A percentile compares a stretch with the other conserved stretches of the same genome.
phyloP scores from a whole-genome alignment of 2,329 filamentous ascomycete genomes.

The Mycogone perniciosa region DNA sequence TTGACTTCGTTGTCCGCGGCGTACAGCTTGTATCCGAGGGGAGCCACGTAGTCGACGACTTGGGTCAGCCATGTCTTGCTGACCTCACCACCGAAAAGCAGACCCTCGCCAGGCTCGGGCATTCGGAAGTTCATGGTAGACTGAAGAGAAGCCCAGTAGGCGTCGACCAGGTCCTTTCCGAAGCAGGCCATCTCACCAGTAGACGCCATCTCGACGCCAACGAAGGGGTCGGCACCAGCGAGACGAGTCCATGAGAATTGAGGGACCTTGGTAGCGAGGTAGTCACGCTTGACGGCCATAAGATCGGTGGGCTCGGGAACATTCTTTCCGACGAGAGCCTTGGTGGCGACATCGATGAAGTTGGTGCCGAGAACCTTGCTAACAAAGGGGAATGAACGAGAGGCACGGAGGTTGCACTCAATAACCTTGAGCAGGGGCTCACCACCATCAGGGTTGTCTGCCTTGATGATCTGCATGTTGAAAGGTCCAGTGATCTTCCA shows the following conservation, averaged over 20 bases:
- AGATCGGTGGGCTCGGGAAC: constrained; percentile 81
- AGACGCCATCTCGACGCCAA: constrained; percentile 94
- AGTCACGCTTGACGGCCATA: constrained; percentile 84
- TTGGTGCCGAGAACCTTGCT: constrained; percentile 94
- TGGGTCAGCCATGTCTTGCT: constrained; percentile 63
- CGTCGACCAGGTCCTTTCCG: constrained; percentile 89
- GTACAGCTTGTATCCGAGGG: constrained; percentile 90
- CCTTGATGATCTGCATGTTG: constrained; percentile 99
- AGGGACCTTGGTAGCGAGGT: constrained; percentile 93
- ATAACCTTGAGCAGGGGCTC: constrained; percentile 85
- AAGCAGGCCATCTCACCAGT: constrained; percentile 99
- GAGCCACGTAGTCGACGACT: constrained; percentile 80
- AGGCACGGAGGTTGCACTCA: constrained; percentile 95
- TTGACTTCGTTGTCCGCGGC: constrained; percentile 80
- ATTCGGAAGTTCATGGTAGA: constrained; percentile 99
- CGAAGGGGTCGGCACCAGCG: constrained; percentile 92
- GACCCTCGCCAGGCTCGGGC: constrained; percentile 87
- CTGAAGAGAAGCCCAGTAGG: constrained; percentile 95
- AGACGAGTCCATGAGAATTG: constrained; percentile 99
- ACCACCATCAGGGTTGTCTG: constrained; percentile 66
- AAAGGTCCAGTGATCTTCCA: constrained; percentile 98
- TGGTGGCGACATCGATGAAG: constrained; percentile 94
- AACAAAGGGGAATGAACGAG: constrained; percentile 96
- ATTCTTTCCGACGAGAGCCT: constrained; percentile 78
- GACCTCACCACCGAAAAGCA: constrained; percentile 85